Evolutionary conservation across 2,329 filamentous ascomycete species (phyloP), one percentile per base, ranked within the genome.

Genomic region (Monilinia aucupariae): DNA sequence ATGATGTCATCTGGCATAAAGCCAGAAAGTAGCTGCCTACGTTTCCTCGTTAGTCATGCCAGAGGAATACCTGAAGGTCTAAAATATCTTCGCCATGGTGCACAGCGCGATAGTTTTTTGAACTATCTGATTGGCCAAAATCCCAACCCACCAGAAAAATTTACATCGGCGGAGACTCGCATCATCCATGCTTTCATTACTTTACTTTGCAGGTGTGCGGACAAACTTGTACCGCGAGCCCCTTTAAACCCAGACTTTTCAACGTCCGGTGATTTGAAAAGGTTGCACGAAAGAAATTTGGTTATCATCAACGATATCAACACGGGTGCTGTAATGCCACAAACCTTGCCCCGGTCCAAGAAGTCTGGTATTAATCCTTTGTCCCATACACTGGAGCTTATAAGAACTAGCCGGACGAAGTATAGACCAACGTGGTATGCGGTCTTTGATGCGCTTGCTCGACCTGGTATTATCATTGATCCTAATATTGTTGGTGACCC

Each of bases 21-120:
- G 8, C 82, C 85, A 0, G 71, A 75, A 4, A 79, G 78, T 1
- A 72, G 76, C 48, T 83, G 81, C 32, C 78, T 90, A 9, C 75
- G 76, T 3, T 79, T 84, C 22, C 75, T 91, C 1, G 67, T 91
- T 1, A 74, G 76, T 5, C 76, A 84, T 67, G 81, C 86, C 0
- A 69, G 72, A 1, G 79, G 78, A 5, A 68, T 83, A 13, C 70
- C 76, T 12, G 75, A 77, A 12, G 85, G 80, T 0, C 64, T 82
- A 41, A 70, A 71, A 27, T 86, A 84, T 72, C 73, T 88, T 22
- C 68, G 68, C 9, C 80, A 84, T 63, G 79, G 79, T 65, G 13
- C 47, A 25, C 69, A 69, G 39, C 20, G 69, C 5, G 27, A 66
- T 32, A 64, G 72, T 22, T 37, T 62, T 12, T 30, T 70, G 17